These are phyloP conservation scores for Trichoderma gracile DNA, from an alignment of 2,329 filamentous ascomycete genomes.

Conservation along the genomic window DNA sequence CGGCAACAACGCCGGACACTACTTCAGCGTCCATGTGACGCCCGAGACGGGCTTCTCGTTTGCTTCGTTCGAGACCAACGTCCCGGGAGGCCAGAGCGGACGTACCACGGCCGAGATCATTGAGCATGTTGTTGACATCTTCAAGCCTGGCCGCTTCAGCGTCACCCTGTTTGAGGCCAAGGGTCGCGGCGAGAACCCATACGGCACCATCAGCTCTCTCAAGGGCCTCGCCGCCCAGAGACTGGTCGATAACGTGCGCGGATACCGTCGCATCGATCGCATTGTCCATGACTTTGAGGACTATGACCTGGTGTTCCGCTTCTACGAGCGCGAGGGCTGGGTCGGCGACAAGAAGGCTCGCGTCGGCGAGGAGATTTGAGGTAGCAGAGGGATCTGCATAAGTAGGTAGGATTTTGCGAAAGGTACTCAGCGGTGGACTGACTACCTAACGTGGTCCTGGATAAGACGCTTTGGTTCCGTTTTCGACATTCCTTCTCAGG, in stretches of 20 bases:
- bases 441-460: background rate
- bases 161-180: slow-evolving; percentile 96
- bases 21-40: slow-evolving; percentile 98
- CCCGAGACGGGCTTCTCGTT: slow-evolving; percentile 97
- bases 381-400: too few relatives aligned
- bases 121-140: slow-evolving; percentile 91
- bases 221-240: slow-evolving; percentile 46
- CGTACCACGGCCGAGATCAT: slow-evolving; percentile 88
- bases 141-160: slow-evolving; percentile 96
- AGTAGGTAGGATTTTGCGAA: background rate
- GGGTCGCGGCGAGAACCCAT: slow-evolving; percentile 48
- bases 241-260: slow-evolving; percentile 74
- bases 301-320: slow-evolving; percentile 94
- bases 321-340: slow-evolving; percentile 90
- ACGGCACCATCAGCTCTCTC: slow-evolving; percentile 44
- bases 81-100: slow-evolving; percentile 83
- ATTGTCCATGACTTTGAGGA: slow-evolving; percentile 98
- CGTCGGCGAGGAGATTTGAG: slow-evolving; percentile 52
- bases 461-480: slow-evolving; percentile 1
- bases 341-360: slow-evolving; percentile 53
- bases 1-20: slow-evolving; percentile 64
- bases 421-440: background rate
- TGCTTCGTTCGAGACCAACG: slow-evolving; percentile 97
- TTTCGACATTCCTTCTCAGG: slow-evolving; percentile 20
- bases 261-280: slow-evolving; percentile 86